A percentile compares a stretch with the other conserved stretches of the same genome.
Conservation (phyloP, 208 protist species). For the Leishmania major region DNA sequence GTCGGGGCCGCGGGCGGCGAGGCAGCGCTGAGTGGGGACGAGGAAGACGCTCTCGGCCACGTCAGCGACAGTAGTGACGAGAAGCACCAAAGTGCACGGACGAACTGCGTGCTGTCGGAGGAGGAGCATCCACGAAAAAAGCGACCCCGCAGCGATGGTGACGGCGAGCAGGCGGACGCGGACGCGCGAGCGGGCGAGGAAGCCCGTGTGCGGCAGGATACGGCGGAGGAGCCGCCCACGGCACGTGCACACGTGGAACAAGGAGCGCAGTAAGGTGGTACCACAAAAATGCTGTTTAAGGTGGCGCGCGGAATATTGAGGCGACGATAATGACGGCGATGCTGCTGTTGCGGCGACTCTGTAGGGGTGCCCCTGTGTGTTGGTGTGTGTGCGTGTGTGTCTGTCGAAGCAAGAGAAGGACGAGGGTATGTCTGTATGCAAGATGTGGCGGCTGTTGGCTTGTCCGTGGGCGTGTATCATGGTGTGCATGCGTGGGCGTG, state of each 20-base stretch:
- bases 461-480: background rate
- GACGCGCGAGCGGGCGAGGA: background rate
- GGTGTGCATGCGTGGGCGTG: background rate
- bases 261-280: background rate
- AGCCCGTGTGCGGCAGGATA: background rate
- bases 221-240: background rate
- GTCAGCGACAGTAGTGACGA: background rate
- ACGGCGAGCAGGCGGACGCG: background rate
- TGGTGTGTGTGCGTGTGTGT: background rate
- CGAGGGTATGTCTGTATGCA: background rate
- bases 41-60: background rate
- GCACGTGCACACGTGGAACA: background rate
- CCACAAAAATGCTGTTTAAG: too few relatives aligned
- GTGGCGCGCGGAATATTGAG: background rate
- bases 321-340: background rate
- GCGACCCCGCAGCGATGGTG: background rate
- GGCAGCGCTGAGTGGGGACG: slow-evolving; percentile 2
- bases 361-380: background rate
- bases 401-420: background rate
- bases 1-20: background rate
- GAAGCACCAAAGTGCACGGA: background rate
- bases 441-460: background rate
- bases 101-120: background rate
- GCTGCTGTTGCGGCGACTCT: background rate
- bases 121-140: background rate